phyloP scores from a whole-genome alignment of 1,284 basidiomycete genomes.

The Boletus mariae region DNA sequence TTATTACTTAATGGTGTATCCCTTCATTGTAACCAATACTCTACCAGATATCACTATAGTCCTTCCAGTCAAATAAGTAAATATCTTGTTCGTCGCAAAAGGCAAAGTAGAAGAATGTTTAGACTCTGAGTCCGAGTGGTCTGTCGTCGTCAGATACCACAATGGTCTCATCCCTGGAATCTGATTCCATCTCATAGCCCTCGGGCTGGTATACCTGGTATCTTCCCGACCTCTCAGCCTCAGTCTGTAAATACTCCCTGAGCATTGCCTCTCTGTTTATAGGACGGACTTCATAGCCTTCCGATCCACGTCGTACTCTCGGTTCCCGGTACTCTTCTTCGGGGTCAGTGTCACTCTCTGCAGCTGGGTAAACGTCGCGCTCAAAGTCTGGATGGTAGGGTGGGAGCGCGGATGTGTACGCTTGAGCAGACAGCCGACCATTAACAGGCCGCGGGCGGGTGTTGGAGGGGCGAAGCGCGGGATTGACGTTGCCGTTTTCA shows the following conservation, averaged over 20 bases:
- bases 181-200: conserved; percentile 33
- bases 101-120: not conserved
- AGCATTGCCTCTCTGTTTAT: conserved; percentile 61
- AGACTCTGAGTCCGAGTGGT: conserved; percentile 17
- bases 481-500: conserved; percentile 71
- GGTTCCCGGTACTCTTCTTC: conserved; percentile 28
- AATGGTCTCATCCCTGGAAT: conserved; percentile 3
- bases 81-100: conserved; percentile 4
- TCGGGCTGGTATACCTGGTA: conserved; percentile 64
- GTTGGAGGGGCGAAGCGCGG: conserved; percentile 64
- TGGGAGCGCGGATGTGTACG: conserved; percentile 49
- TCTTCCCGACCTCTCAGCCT: conserved; percentile 50
- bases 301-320: conserved; percentile 64
- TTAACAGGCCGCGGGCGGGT: conserved; percentile 26
- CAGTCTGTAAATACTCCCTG: conserved; percentile 48
- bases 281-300: conserved; percentile 70
- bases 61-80: conserved; percentile 4
- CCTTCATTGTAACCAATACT: conserved; percentile 25
- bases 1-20: conserved; percentile 36
- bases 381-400: conserved; percentile 72
- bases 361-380: conserved; percentile 24
- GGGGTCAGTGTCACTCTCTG: conserved; percentile 38
- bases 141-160: conserved; percentile 18
- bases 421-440: conserved; percentile 24
- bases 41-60: conserved; percentile 21